Base-by-base conservation (phyloP, 2,329 filamentous ascomycete species). In the Cladosporium sp. region DNA sequence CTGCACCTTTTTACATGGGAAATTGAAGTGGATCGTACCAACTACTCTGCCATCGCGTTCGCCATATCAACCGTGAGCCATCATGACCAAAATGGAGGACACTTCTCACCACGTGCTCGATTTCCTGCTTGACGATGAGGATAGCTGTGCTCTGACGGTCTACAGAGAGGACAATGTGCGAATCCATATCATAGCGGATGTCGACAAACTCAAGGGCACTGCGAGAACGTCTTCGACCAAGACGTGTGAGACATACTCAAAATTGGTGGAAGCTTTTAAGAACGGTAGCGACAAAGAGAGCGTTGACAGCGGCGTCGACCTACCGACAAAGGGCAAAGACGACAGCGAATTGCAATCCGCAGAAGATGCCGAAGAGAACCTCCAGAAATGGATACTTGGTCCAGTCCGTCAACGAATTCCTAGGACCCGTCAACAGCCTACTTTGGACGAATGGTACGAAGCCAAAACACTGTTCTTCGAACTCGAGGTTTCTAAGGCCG, bases 171-270 rank as follows among this genome's bases (percentile, higher is more conserved):
- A 74, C 62, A 69, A 71, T n/a, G 65, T 70, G 7, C 71, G 75
- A 10, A 76, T 75, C 29, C 75, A 78, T 67, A 67, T 76, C 55
- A 73, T 75, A 50, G 72, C 73, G n/a, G 72, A 76, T 18, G 64
- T 67, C 2, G 64, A 68, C 21, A 66, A 70, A 16, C 64, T 76
- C 14, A 58, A 70, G 52, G 67, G 67, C 64, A 59, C 68, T 28
- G 65, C 66, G 3, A 70, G 69, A 18, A 64, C 68, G 10, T 65
- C 67, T 5, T 70, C 68, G 52, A 67, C 67, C 49, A 68, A 69
- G 5, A 57, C 69, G 21, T 67, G 68, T 29, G 44, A 68, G 33
- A 61, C 72, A 29, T 75, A 75, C 56, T 62, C 67, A 7, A 64
- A 67, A 26, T 66, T 75, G 16, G 57, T 76, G 52, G 59, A 70